Evolutionary conservation across 345 rosid species (phyloP), one percentile per base, ranked within the genome.

Genomic region (Erucastrum elatum): DNA sequence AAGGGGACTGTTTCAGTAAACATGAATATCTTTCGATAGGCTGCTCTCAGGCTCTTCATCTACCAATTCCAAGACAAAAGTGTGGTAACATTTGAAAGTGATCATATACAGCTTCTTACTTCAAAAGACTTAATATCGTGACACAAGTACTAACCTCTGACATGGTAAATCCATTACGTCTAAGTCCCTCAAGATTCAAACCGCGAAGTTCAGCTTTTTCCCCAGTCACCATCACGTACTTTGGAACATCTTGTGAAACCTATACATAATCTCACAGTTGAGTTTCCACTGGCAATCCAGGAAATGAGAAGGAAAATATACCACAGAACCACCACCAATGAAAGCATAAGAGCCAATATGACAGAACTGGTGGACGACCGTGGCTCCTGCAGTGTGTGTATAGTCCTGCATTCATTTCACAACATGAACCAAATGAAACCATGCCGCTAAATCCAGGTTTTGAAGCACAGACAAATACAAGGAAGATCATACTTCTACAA

Each of bases 221-320:
- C 75, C 97, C 97, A 68, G 93, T 79, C 68, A 95, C 98, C 99
- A 95, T 87, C 72, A 84, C 83, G 83, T 90, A 95, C 80, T 80
- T 92, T 46, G 97, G 99, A 41, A 95, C 97, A 84, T 95, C 98
- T 87, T 95, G 97, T 56, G 98, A 81, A 72, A 92, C 94, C 97
- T 94, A 70, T 61, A 64, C 41, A 59, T 9, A 59, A 13, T 5
- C 13, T 1, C 11, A 59, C 60, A 31, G 65, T 21, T 76, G 35
- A 37, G 37, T 5, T 34, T 21, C 21, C 21, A 21, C 21, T 21
- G 21, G 21, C 1, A 21, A 21, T 21, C 21, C 21, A 21, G 21
- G 21, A 21, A 21, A 21, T 21, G 21, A 21, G 21, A 21, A 21
- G 21, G 21, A 21, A 21, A 21, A 21, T 21, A 21, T 21, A 93